Evolutionary conservation across 2,329 filamentous ascomycete genomes (phyloP).

Genomic region (Cordyceps cateniannulata): DNA sequence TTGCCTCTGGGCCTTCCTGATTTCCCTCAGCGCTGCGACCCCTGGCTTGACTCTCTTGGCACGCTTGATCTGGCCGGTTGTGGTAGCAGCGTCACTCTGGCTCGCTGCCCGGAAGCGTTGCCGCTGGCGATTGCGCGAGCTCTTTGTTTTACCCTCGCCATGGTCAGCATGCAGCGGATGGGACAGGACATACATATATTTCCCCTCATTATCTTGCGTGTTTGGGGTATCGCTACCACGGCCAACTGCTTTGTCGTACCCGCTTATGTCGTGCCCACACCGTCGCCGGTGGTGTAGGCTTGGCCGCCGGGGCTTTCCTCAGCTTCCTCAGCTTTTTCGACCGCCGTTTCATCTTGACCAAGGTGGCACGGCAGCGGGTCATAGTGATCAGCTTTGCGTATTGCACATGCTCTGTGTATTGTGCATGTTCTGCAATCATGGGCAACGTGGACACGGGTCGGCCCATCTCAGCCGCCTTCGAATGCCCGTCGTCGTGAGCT

Average conservation of each 20-base stretch:
- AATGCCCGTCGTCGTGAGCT: background rate
- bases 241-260: too few relatives aligned
- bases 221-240: too few relatives aligned
- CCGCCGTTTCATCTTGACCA: background rate
- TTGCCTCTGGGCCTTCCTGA: constrained; percentile 80
- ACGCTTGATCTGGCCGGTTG: background rate
- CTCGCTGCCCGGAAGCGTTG: background rate
- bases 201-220: background rate
- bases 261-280: too few relatives aligned
- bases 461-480: background rate
- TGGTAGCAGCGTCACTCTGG: background rate
- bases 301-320: background rate
- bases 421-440: background rate
- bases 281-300: background rate
- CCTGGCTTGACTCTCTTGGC: constrained; percentile 61
- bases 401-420: background rate
- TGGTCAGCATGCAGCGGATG: background rate
- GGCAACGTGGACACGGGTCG: background rate
- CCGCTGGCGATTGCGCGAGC: background rate
- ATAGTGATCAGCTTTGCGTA: background rate
- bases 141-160: background rate
- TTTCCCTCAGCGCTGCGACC: constrained; percentile 85
- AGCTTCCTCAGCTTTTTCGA: background rate
- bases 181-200: background rate
- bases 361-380: background rate